Percentiles rank a stretch among this genome's conserved stretches.
Evolutionary conservation across 78 protist genomes (phyloP).

Genomic region (Monocercomonoides exilis): DNA sequence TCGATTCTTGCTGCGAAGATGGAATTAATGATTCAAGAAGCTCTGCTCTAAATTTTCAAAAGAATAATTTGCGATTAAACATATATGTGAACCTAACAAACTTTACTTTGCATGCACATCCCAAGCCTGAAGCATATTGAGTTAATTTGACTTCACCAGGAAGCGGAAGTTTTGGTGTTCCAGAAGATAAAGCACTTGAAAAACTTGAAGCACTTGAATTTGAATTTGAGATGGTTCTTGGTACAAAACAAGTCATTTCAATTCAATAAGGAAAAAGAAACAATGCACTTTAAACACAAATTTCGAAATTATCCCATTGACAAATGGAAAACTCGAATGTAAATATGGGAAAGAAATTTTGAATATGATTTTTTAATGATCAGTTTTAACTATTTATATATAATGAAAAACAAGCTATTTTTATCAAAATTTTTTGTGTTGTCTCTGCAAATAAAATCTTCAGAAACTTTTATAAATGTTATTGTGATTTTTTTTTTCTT

Average conservation of each 20-base stretch:
- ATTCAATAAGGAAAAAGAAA: no score
- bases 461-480: no score
- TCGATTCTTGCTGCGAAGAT: not conserved
- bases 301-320: no score
- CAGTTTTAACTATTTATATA: no score
- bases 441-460: no score
- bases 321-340: no score
- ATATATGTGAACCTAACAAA: not conserved
- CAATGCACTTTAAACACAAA: no score
- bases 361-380: no score
- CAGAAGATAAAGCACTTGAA: not conserved
- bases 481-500: no score
- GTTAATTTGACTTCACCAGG: not conserved
- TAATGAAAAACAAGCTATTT: no score
- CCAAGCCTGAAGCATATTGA: constrained; percentile 11
- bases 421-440: no score
- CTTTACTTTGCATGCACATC: constrained; percentile 32
- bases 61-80: not conserved
- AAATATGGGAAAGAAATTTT: no score
- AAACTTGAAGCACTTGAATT: not conserved
- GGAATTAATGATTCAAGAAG: not conserved
- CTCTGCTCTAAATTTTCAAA: not conserved
- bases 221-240: not conserved
- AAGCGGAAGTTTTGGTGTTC: not conserved
- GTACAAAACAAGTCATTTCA: not conserved